A percentile compares a stretch with the other conserved stretches of the same genome.
Conservation (phyloP, 164 flowering plant species). For the Paratinospora sagittata region DNA sequence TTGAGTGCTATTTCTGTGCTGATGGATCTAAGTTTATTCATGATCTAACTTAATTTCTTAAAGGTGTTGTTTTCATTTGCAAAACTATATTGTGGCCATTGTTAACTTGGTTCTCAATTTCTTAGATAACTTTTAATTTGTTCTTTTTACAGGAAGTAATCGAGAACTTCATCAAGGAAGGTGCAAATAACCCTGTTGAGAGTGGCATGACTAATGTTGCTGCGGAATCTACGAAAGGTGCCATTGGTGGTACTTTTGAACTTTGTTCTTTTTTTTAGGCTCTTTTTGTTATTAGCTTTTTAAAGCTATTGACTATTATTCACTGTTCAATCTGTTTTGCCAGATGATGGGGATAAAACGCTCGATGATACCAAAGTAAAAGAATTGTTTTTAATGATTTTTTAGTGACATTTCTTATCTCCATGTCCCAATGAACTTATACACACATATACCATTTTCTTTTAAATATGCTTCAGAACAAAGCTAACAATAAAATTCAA, state of each 20-base stretch:
- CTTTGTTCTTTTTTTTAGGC: not conserved
- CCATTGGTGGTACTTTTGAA: not conserved
- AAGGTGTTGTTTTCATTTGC: not conserved
- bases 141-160: constrained; percentile 33
- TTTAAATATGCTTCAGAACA: constrained; percentile 26
- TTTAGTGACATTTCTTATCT: not conserved
- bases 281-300: not conserved
- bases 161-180: constrained; percentile 18
- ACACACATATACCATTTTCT: not conserved
- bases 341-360: constrained; percentile 13
- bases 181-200: constrained; percentile 21
- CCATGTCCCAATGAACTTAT: not conserved
- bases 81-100: not conserved
- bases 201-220: constrained; percentile 5
- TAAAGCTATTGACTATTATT: not conserved
- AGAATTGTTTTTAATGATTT: constrained; percentile 13
- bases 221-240: constrained; percentile 8
- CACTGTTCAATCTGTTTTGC: constrained; percentile 28
- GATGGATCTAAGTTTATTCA: no score
- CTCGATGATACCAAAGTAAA: constrained; percentile 27
- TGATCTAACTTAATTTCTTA: no score
- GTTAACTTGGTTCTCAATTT: not conserved
- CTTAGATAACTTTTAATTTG: not conserved
- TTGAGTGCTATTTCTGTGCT: no score
- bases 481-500: constrained; percentile 13